These are phyloP conservation scores for Pseudozyma thailandica DNA, from an alignment of 1,284 basidiomycete species.

Conservation along the genomic window DNA sequence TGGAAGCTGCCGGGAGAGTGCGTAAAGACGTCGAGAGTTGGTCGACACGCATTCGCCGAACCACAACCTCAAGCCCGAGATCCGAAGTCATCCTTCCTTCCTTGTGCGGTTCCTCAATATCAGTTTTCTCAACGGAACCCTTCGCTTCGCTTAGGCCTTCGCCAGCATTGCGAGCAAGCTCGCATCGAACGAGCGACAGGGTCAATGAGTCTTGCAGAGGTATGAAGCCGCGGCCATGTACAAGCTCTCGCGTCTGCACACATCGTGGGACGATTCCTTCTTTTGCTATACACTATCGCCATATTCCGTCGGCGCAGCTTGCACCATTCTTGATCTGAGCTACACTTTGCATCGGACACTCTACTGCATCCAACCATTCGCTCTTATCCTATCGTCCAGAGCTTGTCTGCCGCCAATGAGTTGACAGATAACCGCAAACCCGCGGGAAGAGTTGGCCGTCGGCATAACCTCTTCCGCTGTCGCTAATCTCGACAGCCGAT, in stretches of 20 bases:
- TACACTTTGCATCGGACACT: not conserved
- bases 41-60: too few relatives aligned
- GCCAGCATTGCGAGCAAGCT: not conserved
- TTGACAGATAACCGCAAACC: not conserved
- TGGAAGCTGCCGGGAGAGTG: too few relatives aligned
- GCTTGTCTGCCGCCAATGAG: not conserved
- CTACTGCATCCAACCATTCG: not conserved
- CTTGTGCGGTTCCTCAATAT: not conserved
- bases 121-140: not conserved
- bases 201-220: not conserved
- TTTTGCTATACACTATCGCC: too few relatives aligned
- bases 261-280: too few relatives aligned
- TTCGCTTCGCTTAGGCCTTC: not conserved
- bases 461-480: not conserved
- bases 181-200: not conserved
- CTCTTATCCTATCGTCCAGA: not conserved
- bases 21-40: too few relatives aligned
- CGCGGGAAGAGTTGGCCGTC: not conserved
- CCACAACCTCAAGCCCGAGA: too few relatives aligned
- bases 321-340: too few relatives aligned
- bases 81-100: too few relatives aligned
- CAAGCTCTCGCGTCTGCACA: not conserved
- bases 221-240: not conserved
- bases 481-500: slow-evolving; percentile 1
- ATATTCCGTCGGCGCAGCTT: too few relatives aligned